Evolutionary conservation across 257 asterid species (phyloP).

Genomic region (Cordia subcordata): DNA sequence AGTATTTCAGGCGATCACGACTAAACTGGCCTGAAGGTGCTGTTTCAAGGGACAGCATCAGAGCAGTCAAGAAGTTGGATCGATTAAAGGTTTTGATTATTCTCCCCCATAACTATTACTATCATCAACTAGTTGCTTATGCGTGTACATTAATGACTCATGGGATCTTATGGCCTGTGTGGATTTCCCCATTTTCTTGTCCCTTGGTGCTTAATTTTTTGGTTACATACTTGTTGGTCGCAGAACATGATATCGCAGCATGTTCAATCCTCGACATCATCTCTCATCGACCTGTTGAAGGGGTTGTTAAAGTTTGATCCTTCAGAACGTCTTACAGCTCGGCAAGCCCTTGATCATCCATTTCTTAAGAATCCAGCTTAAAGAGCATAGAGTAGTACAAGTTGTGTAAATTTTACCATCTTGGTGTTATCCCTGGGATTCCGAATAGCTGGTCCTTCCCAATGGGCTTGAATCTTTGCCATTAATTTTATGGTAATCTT

Average conservation of each 20-base stretch:
- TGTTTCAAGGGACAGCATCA: constrained; percentile 73
- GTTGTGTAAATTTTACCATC: neutral
- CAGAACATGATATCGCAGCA: constrained; percentile 52
- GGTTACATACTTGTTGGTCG: constrained; percentile 5
- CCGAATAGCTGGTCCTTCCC: neutral
- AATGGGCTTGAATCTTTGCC: neutral
- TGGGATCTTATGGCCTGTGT: neutral
- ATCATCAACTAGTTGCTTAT: neutral
- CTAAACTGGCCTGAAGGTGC: constrained; percentile 94
- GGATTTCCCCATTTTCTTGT: neutral
- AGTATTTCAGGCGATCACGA: constrained; percentile 60
- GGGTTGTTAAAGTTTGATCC: constrained; percentile 66
- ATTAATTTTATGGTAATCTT: neutral
- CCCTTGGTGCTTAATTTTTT: neutral
- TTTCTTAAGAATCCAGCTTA: constrained; percentile 45
- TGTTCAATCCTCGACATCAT: constrained; percentile 31
- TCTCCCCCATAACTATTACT: neutral
- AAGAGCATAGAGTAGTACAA: neutral
- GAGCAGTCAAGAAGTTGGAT: constrained; percentile 76
- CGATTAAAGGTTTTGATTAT: constrained; percentile 56
- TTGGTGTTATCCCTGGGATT: neutral
- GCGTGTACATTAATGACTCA: neutral
- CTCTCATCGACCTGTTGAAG: constrained; percentile 48
- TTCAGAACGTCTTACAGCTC: constrained; percentile 54
- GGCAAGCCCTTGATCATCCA: constrained; percentile 63